Evolutionary conservation across 768 basidiomycete genomes (phyloP).

Genomic region (Daedaleopsis sinensis): DNA sequence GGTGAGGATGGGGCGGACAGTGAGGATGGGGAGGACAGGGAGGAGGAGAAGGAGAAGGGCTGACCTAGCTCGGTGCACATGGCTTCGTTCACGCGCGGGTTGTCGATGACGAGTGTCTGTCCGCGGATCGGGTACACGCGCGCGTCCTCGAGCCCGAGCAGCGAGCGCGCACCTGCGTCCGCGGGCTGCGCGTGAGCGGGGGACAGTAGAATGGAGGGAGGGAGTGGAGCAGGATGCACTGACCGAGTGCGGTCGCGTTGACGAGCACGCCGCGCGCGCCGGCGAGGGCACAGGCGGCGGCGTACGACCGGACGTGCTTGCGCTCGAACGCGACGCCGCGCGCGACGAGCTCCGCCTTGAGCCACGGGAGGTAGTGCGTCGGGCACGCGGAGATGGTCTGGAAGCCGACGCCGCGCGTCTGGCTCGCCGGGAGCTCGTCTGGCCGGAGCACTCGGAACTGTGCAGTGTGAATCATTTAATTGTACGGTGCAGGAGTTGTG

Average conservation of each 20-base stretch:
- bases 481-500: neutral
- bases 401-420: conserved; percentile 44
- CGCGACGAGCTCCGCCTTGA: conserved; percentile 42
- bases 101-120: conserved; percentile 77
- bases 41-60: conserved; percentile 4
- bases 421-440: conserved; percentile 39
- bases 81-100: conserved; percentile 59
- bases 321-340: conserved; percentile 49
- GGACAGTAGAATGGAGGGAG: no score
- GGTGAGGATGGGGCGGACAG: neutral
- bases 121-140: conserved; percentile 78
- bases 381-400: conserved; percentile 54
- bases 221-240: no score
- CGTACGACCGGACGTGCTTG: conserved; percentile 44
- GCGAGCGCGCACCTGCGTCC: conserved; percentile 58
- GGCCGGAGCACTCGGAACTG: conserved; percentile 38
- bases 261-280: conserved; percentile 46
- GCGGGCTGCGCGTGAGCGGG: neutral
- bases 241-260: conserved; percentile 61
- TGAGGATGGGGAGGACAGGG: neutral
- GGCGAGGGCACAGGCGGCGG: conserved; percentile 46
- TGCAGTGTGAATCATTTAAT: neutral
- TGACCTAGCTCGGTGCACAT: conserved; percentile 30
- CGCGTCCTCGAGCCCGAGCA: conserved; percentile 83
- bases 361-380: conserved; percentile 51